Evolutionary conservation across 805 yeast genomes (phyloP), one percentile per base, ranked within the genome.

Genomic region (Nakazawaea laoshanensis): DNA sequence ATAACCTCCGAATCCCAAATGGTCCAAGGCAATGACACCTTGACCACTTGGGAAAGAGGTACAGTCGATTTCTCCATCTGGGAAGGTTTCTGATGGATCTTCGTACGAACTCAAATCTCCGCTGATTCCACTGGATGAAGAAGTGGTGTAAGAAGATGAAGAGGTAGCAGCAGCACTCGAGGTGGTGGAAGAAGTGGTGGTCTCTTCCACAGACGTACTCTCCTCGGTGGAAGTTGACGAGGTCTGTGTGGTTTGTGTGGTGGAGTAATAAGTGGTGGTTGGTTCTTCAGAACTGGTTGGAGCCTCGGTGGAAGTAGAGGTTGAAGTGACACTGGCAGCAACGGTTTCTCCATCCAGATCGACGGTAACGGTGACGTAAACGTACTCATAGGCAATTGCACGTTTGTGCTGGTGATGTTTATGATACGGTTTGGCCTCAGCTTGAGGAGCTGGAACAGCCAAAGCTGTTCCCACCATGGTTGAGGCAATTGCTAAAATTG

Each of bases 1-100:
- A 74, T 75, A 81, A 47, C 95, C 95, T 43, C 92, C 94, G 43
- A 75, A 73, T 24, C 79, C 83, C 31, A 78, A 67, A 67, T 68
- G 67, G 63, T 77, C 79, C 29, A 84, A 62, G 19, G 84, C 58
- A 49, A 86, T 64, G 39, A 86, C 94, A 68, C 95, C 95, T 50
- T 82, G 70, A 41, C 92, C 94, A 32, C 73, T 52, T 53, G 89
- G 94, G 71, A 86, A 80, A 35, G 63, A 55, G 39, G 67, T 55
- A 67, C 95, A 86, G 39, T 66, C 57, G 49, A 74, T 51, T 25
- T 59, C 65, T 53, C 95, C 95, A 52, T 86, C 95, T 50, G 63
- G 59, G 60, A 92, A 89, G 32, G 61, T 59, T 27, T 55, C 61
- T 37, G 67, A 42, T 48, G 95, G 92, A 46, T 55, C 63, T 8